Evolutionary conservation across 2,329 filamentous ascomycete species (phyloP).

Genomic region (Sporothrix schenckii): DNA sequence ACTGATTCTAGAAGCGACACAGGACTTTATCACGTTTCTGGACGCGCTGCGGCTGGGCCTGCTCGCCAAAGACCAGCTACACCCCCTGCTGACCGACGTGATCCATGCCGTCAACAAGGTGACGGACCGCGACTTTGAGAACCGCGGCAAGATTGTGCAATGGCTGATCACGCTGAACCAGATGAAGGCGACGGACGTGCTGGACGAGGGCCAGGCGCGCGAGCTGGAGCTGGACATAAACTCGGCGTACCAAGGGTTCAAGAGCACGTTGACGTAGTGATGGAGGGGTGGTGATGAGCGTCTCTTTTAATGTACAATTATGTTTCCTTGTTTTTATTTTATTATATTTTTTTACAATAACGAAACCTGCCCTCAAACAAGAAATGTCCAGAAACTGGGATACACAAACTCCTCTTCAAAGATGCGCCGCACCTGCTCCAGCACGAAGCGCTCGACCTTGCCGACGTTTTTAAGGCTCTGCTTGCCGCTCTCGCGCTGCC

Average conservation of each 20-base stretch:
- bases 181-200: conserved; percentile 92
- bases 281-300: neutral
- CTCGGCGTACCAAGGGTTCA: conserved; percentile 91
- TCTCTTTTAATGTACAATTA: conserved; percentile 20
- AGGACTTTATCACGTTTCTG: conserved; percentile 98
- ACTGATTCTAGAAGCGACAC: conserved; percentile 85
- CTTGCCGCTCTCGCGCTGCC: conserved; percentile 84
- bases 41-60: conserved; percentile 92
- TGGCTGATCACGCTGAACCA: conserved; percentile 98
- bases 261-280: conserved; percentile 66
- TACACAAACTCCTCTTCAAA: conserved; percentile 99
- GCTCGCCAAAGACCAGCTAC: conserved; percentile 92
- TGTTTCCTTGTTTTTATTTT: neutral
- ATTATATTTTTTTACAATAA: neutral
- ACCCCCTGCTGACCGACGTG: conserved; percentile 89
- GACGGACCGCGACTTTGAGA: conserved; percentile 92
- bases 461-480: conserved; percentile 98
- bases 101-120: conserved; percentile 98
- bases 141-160: conserved; percentile 94
- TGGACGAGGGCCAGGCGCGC: conserved; percentile 82
- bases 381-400: conserved; percentile 96
- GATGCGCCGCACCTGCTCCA: conserved; percentile 94
- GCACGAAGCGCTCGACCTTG: conserved; percentile 95
- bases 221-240: conserved; percentile 94
- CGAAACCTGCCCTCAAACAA: conserved; percentile 60